Conservation (phyloP, 352 stramenopile genomes). For the Phytophthora chlamydospora region DNA sequence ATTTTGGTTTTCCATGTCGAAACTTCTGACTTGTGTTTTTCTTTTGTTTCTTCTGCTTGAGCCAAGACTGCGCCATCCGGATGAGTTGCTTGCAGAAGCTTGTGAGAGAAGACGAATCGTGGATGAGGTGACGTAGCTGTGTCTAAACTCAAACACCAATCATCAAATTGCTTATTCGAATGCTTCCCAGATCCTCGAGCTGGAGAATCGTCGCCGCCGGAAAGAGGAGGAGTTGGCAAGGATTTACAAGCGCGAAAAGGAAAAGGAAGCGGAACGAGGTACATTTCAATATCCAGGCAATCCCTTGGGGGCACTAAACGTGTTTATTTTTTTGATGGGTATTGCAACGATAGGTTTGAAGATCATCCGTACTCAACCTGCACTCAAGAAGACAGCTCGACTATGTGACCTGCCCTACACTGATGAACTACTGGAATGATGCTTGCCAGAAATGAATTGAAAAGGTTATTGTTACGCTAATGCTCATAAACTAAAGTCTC, state of each 20-base stretch:
- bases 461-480: constrained; percentile 10
- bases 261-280: constrained; percentile 14
- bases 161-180: neutral
- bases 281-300: neutral
- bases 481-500: constrained; percentile 23
- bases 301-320: neutral
- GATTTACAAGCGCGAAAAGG: constrained; percentile 28
- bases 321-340: neutral
- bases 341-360: constrained; percentile 7
- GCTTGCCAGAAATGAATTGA: constrained; percentile 5
- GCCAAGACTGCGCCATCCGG: constrained; percentile 33
- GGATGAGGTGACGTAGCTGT: constrained; percentile 31
- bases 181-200: constrained; percentile 15
- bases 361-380: constrained; percentile 5
- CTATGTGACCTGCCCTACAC: constrained; percentile 13
- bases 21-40: too few species aligned
- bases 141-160: neutral
- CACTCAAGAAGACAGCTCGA: constrained; percentile 7
- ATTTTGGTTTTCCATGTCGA: too few species aligned
- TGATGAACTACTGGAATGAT: constrained; percentile 11
- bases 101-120: constrained; percentile 25
- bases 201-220: constrained; percentile 13
- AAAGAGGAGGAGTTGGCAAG: constrained; percentile 28
- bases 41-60: neutral
- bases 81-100: constrained; percentile 40